Percentiles rank a stretch among this genome's conserved stretches.
Evolutionary conservation across 192 early-diverging fungal genomes (phyloP).

Genomic region (Dissophora globulifera): DNA sequence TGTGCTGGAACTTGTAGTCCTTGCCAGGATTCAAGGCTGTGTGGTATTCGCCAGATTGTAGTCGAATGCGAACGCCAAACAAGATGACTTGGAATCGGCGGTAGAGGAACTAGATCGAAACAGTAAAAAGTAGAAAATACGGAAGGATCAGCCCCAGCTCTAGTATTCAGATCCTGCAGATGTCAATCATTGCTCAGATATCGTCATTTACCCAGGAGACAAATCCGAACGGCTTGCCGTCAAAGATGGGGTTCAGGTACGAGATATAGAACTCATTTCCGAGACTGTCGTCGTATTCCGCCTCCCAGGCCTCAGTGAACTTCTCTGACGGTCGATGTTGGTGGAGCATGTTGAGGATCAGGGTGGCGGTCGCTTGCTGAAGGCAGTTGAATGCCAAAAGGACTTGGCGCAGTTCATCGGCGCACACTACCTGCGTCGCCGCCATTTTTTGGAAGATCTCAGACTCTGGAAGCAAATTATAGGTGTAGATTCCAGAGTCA

Average conservation of each 20-base stretch:
- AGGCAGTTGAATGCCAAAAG: conserved; percentile 67
- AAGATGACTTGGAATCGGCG: conserved; percentile 62
- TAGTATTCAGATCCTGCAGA: too few relatives aligned
- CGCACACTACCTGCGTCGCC: conserved; percentile 61
- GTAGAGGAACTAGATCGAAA: conserved; percentile 60
- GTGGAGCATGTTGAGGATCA: conserved; percentile 74
- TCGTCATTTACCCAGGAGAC: conserved; percentile 58
- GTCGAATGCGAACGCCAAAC: conserved; percentile 51
- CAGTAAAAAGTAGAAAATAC: background rate
- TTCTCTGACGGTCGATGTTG: conserved; percentile 61
- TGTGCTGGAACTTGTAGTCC: conserved; percentile 56
- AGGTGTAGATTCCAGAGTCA: conserved; percentile 68
- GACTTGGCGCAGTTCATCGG: conserved; percentile 61
- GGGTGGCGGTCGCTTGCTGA: conserved; percentile 65
- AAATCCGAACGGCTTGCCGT: conserved; percentile 67
- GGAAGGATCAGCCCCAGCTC: background rate
- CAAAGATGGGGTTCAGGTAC: conserved; percentile 63
- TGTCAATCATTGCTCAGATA: background rate
- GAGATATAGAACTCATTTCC: conserved; percentile 74
- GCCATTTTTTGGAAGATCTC: conserved; percentile 68
- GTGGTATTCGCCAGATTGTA: conserved; percentile 54
- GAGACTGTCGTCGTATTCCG: conserved; percentile 75
- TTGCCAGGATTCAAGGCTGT: conserved; percentile 72
- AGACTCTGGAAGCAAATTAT: conserved; percentile 71
- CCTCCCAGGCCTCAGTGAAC: conserved; percentile 71